Conservation (phyloP, 2,329 filamentous ascomycete species). For the Neofusicoccum umdonicola region DNA sequence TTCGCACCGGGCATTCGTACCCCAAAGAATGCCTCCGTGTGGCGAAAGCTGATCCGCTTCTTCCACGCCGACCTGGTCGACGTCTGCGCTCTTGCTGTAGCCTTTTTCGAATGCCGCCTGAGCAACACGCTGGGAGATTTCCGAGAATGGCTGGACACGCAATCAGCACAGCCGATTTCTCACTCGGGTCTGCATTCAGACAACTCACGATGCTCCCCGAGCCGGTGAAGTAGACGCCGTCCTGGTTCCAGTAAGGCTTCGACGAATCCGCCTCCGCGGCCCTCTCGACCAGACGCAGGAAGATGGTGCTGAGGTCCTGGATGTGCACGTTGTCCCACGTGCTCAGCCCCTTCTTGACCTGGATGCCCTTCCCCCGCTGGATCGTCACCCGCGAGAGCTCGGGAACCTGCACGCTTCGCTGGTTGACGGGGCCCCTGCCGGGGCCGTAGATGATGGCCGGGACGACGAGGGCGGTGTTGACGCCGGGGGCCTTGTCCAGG, state of each 20-base stretch:
- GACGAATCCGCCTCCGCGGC: conserved; percentile 36
- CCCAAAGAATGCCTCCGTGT: conserved; percentile 56
- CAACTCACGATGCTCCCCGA: conserved; percentile 61
- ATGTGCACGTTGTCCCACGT: conserved; percentile 58
- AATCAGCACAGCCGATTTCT: not conserved
- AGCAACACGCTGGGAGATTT: conserved; percentile 46
- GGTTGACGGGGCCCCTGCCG: conserved; percentile 58
- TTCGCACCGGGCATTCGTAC: conserved; percentile 58
- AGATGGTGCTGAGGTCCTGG: conserved; percentile 60
- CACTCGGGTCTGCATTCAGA: too few species aligned
- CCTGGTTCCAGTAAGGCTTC: conserved; percentile 54
- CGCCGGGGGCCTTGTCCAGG: conserved; percentile 32
- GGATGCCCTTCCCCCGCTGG: conserved; percentile 50
- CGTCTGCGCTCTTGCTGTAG: conserved; percentile 42
- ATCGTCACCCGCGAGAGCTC: conserved; percentile 51
- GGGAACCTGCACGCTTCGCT: conserved; percentile 57
- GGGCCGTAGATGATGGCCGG: conserved; percentile 63
- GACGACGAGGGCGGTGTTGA: conserved; percentile 53
- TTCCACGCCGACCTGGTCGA: conserved; percentile 38
- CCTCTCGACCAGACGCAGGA: conserved; percentile 54
- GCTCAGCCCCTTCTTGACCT: conserved; percentile 56
- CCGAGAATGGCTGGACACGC: conserved; percentile 23
- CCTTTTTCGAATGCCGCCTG: conserved; percentile 52
- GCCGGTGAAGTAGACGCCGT: conserved; percentile 68
- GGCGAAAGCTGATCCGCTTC: conserved; percentile 48